phyloP scores from a whole-genome alignment of 2,329 filamentous ascomycete species.

The Seiridium cupressi region DNA sequence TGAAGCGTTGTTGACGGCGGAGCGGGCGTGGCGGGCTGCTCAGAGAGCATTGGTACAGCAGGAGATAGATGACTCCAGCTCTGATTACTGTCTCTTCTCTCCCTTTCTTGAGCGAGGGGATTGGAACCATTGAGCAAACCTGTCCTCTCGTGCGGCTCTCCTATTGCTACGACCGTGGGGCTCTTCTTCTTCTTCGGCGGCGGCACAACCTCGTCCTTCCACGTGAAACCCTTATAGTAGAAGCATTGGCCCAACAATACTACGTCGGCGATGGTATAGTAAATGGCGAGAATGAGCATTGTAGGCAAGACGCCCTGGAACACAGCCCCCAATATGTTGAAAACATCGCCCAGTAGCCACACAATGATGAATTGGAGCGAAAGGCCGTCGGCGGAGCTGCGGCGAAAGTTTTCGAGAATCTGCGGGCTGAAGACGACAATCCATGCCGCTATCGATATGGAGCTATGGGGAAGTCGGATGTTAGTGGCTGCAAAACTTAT shows the following conservation, averaged over 20 bases:
- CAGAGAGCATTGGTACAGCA: conserved; percentile 70
- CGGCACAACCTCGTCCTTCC: conserved; percentile 51
- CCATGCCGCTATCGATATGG: conserved; percentile 96
- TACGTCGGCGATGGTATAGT: conserved; percentile 89
- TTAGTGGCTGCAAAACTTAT: not conserved
- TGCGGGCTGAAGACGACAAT: conserved; percentile 97
- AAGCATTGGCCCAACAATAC: conserved; percentile 88
- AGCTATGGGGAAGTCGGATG: conserved; percentile 46
- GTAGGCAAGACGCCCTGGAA: conserved; percentile 90
- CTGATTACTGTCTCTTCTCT: conserved; percentile 54
- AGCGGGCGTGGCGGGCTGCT: conserved; percentile 39
- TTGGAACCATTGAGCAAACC: conserved; percentile 43
- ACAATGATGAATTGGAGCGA: conserved; percentile 89
- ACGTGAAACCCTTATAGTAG: conserved; percentile 87
- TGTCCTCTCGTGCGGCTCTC: conserved; percentile 51
- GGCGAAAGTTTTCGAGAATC: conserved; percentile 91
- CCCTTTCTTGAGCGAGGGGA: conserved; percentile 37
- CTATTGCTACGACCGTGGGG: conserved; percentile 28
- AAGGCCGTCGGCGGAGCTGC: conserved; percentile 80
- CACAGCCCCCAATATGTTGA: conserved; percentile 92
- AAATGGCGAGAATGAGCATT: conserved; percentile 91
- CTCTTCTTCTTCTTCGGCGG: conserved; percentile 42
- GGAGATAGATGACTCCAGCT: conserved; percentile 72
- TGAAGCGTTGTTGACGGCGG: conserved; percentile 52
- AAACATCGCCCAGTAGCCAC: conserved; percentile 92